Percentiles rank a stretch among this genome's conserved stretches.
phyloP scores from a whole-genome alignment of 805 yeast species.

The Alloascoidea africana region DNA sequence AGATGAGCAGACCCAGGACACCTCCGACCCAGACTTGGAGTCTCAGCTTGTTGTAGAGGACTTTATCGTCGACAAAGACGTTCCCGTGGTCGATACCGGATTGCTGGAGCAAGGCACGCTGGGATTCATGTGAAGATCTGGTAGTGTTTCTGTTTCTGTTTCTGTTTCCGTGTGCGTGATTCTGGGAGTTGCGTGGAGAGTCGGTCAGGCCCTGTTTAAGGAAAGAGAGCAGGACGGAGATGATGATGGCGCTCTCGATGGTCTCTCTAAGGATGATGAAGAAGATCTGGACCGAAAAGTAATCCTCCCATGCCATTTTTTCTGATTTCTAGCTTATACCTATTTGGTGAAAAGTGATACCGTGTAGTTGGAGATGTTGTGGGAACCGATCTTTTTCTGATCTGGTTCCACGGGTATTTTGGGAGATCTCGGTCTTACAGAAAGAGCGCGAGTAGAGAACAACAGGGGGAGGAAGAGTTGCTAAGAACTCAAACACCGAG shows the following conservation, averaged over 20 bases:
- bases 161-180: too few relatives aligned
- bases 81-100: neutral
- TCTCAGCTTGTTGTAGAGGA: conserved; percentile 29
- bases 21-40: conserved; percentile 81
- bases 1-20: conserved; percentile 47
- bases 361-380: too few relatives aligned
- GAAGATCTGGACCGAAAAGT: conserved; percentile 29
- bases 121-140: neutral
- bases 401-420: too few relatives aligned
- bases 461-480: too few relatives aligned
- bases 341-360: too few relatives aligned
- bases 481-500: too few relatives aligned
- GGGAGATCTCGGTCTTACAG: too few relatives aligned
- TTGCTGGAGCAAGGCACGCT: neutral
- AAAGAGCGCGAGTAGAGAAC: too few relatives aligned
- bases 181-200: too few relatives aligned
- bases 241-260: conserved; percentile 29
- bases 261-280: conserved; percentile 31
- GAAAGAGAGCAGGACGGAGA: conserved; percentile 31
- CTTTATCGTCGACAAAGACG: neutral
- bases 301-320: conserved; percentile 13
- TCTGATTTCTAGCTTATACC: too few relatives aligned
- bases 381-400: too few relatives aligned
- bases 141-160: too few relatives aligned
- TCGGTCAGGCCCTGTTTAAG: conserved; percentile 19